A percentile compares a stretch with the other conserved stretches of the same genome.
Evolutionary conservation across 306 rosid genomes (phyloP).

Genomic region (Lupinus albus): DNA sequence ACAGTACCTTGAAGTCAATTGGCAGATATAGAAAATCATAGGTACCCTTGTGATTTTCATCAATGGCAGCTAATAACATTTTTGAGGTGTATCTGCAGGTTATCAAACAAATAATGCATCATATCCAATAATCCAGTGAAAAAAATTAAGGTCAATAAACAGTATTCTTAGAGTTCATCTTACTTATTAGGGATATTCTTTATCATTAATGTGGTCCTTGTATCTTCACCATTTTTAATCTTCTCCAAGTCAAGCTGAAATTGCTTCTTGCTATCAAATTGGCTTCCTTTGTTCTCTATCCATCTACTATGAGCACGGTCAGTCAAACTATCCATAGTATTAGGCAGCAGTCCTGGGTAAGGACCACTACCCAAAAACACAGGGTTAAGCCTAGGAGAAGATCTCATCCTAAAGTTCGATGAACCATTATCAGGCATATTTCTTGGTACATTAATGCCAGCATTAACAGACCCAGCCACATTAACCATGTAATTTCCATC

Average conservation of each 20-base stretch:
- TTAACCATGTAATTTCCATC: conserved; percentile 78
- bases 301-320: conserved; percentile 75
- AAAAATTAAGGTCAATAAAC: conserved; percentile 18
- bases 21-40: conserved; percentile 96
- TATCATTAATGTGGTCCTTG: conserved; percentile 92
- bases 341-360: conserved; percentile 60
- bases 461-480: conserved; percentile 55
- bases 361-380: conserved; percentile 75
- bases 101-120: conserved; percentile 35
- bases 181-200: conserved; percentile 99
- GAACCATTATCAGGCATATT: conserved; percentile 73
- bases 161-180: conserved; percentile 32
- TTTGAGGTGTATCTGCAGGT: conserved; percentile 87
- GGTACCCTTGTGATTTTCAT: conserved; percentile 84
- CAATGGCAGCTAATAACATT: conserved; percentile 95
- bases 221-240: conserved; percentile 83
- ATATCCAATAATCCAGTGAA: conserved; percentile 25
- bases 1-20: conserved; percentile 88
- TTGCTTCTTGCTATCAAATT: conserved; percentile 83
- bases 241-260: conserved; percentile 93
- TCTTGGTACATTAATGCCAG: conserved; percentile 65
- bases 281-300: conserved; percentile 73
- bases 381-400: conserved; percentile 83
- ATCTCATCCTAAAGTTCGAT: conserved; percentile 77
- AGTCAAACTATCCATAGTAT: conserved; percentile 66